phyloP scores from a whole-genome alignment of 179 eudicot genomes.

The Spergularia azorica region DNA sequence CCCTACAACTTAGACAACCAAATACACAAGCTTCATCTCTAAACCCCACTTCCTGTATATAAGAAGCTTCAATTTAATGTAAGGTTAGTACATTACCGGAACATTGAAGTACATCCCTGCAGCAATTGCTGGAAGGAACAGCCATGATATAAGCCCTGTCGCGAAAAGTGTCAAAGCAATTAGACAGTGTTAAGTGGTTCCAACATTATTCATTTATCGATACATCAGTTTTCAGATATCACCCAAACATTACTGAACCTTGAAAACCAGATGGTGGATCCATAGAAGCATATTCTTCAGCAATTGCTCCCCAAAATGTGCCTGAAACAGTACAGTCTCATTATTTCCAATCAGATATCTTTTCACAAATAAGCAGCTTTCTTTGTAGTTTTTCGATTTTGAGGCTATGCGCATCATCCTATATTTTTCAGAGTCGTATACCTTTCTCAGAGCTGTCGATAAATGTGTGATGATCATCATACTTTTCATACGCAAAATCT shows the following conservation, averaged over 20 bases:
- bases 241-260: constrained; percentile 36
- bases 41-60: not conserved
- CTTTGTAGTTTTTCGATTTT: not conserved
- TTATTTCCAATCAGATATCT: not conserved
- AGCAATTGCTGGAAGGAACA: constrained; percentile 81
- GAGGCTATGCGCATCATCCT: too few species aligned
- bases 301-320: constrained; percentile 63
- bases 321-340: constrained; percentile 37
- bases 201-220: not conserved
- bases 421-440: constrained; percentile 20
- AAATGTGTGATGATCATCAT: constrained; percentile 83
- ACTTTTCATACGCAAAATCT: constrained; percentile 65
- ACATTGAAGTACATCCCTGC: constrained; percentile 80
- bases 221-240: not conserved
- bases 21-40: not conserved
- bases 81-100: constrained; percentile 50
- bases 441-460: constrained; percentile 70
- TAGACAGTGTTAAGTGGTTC: too few species aligned
- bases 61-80: not conserved
- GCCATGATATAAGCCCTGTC: constrained; percentile 85
- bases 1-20: constrained; percentile 46
- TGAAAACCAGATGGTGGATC: constrained; percentile 89
- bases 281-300: constrained; percentile 67
- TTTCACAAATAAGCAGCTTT: not conserved
- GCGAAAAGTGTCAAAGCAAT: not conserved